Base-by-base conservation (phyloP, 345 rosid species). In the Lepidium aucheri region DNA sequence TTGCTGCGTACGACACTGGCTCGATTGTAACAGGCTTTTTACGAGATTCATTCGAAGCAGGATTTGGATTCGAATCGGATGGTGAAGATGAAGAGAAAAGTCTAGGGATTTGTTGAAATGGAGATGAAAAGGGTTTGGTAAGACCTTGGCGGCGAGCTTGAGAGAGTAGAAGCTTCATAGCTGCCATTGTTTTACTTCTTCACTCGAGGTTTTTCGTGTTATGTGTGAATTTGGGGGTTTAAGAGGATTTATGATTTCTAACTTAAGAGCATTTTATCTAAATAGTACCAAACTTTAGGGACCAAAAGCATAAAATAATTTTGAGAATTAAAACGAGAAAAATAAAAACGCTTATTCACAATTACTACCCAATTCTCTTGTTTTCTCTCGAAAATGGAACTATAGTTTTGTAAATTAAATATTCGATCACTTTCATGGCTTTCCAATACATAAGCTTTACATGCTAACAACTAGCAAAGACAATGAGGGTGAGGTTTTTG, bases 1-100 rank as follows among this genome's bases (percentile, higher is more conserved):
- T 90, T 38, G 75, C 43, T 12, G 85, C 67, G 84, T 90, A 87
- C 32, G 97, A 82, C 6, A 86, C 83, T 7, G 85, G 83, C 41
- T 88, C 82, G 68, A 90, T 22, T 40, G 63, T 57, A n/a, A 57
- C 35, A 3, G 47, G 34, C 1, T 50, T 44, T 26, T 65, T 55
- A 41, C 43, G 26, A 68, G 60, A 34, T 55, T 74, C 69, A 6
- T 36, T 61, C 40, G 33, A 67, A 49, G 33, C 47, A 6, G 44
- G 56, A 20, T 20, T 11, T 3, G 65, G 56, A 20, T 49, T 65
- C 6, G 79, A 35, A 40, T 46, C 60, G 1, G 81, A 56, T 10
- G 78, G 40, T 26, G 62, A 11, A 39, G 87, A 74, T 3, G 83
- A 69, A 38, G 79, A 76, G 74, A 81, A 64, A 42, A 68, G 74